Base-by-base conservation (phyloP, 2,329 filamentous ascomycete species). In the Beauveria caledonica region DNA sequence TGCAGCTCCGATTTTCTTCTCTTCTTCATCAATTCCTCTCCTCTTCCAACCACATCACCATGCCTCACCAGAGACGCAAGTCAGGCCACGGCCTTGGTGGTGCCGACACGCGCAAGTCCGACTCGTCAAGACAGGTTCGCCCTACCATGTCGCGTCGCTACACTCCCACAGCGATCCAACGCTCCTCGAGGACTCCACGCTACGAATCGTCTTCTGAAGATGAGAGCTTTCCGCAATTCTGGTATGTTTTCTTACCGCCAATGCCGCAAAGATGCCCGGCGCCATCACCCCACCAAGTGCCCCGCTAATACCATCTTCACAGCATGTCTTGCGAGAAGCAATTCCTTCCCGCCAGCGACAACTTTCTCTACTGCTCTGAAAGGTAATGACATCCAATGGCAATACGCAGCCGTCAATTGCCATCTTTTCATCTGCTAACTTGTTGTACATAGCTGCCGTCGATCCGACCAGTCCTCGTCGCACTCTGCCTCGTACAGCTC, bases 291-390 rank as follows among this genome's bases (percentile, higher is more conserved):
- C 60, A 46, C 48, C 36, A 29, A 29, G 60, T 63, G 50, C 60
- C 52, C 39, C 64, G 56, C 66, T 69, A 63, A 71, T 63, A 62
- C 29, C 11, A 58, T 60, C 21, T 60, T 39, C 60, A 62, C 66
- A 87, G 84, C 72, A 86, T 86, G 84, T 81, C 79, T 10, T 87
- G 84, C 71, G 84, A 86, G 70, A 86, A 86, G 73, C 83, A 86
- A 72, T 86, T 86, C 69, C 72, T 84, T 25, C 78, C 83, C 54
- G 75, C 78, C 45, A 80, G 83, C 67, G 82, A 82, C 66, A 80
- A 77, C 63, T 77, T 78, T 63, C 71, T 86, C 48, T 87, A 86
- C 74, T 87, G 84, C 72, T 86, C 84, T 42, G 83, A 86, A 68
- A 73, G 76, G 82, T 86, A 78, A 73, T 58, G 56, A 40, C 62